Evolutionary conservation across 352 stramenopile species (phyloP).

Genomic region (Halophytophthora batemanensis): DNA sequence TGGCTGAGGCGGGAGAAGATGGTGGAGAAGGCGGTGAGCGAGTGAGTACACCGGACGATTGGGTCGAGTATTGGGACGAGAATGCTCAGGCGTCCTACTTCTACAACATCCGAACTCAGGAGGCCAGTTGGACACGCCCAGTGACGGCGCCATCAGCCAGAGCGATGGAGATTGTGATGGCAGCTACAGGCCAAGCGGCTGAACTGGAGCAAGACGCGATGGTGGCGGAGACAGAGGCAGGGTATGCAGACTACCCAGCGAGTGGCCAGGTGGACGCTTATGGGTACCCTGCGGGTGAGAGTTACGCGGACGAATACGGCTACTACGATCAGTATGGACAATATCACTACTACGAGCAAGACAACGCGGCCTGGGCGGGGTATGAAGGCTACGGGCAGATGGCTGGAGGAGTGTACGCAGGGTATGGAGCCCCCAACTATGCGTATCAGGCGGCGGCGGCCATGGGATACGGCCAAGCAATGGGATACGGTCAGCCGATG

Average conservation of each 20-base stretch:
- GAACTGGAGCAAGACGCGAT: slow-evolving; percentile 10
- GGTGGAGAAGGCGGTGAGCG: slow-evolving; percentile 7
- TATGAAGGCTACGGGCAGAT: slow-evolving; percentile 16
- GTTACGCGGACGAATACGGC: slow-evolving; percentile 71
- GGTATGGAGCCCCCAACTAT: slow-evolving; percentile 37
- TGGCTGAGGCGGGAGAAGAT: slow-evolving; percentile 22
- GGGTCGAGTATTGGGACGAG: slow-evolving; percentile 91
- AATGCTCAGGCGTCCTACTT: slow-evolving; percentile 87
- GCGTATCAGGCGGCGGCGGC: slow-evolving; percentile 59
- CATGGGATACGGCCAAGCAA: slow-evolving; percentile 40
- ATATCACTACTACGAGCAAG: slow-evolving; percentile 81
- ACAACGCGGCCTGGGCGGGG: slow-evolving; percentile 34
- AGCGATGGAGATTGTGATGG: slow-evolving; percentile 32
- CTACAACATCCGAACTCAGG: slow-evolving; percentile 87
- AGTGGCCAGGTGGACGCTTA: slow-evolving; percentile 28
- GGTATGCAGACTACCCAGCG: slow-evolving; percentile 42
- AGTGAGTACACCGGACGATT: slow-evolving; percentile 47
- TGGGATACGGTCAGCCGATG: slow-evolving; percentile 49
- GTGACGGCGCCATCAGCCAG: slow-evolving; percentile 36
- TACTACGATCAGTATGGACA: slow-evolving; percentile 81
- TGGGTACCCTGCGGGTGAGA: slow-evolving; percentile 30
- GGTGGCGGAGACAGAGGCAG: not conserved
- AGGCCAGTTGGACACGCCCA: slow-evolving; percentile 81
- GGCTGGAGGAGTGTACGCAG: slow-evolving; percentile 26
- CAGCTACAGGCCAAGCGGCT: slow-evolving; percentile 20